Evolutionary conservation across 768 basidiomycete genomes (phyloP).

Genomic region (Cystoderma amianthinum): DNA sequence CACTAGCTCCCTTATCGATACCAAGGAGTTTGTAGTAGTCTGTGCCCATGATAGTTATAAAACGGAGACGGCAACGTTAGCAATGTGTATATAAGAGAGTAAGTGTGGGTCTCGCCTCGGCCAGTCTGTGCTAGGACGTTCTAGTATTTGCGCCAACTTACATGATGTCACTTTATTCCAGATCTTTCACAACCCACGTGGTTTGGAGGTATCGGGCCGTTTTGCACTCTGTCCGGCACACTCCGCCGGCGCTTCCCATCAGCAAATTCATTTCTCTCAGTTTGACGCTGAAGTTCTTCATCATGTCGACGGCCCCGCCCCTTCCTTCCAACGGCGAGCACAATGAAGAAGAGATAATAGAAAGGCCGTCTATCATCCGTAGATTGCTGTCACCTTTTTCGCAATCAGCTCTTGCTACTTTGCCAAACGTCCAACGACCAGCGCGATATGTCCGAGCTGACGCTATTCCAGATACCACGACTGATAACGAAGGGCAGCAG

Average conservation of each 20-base stretch:
- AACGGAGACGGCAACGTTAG: neutral
- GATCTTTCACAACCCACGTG: neutral
- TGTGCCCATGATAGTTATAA: conserved; percentile 57
- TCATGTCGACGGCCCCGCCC: neutral
- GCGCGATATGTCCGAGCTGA: conserved; percentile 62
- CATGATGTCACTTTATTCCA: conserved; percentile 8
- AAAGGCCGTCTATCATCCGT: conserved; percentile 32
- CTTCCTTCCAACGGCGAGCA: too few relatives aligned
- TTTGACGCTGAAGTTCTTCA: too few relatives aligned
- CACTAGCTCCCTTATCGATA: conserved; percentile 61
- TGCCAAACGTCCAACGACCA: conserved; percentile 37
- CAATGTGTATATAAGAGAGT: neutral
- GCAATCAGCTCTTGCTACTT: conserved; percentile 44
- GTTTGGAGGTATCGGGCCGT: too few relatives aligned
- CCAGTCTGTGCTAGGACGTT: conserved; percentile 18
- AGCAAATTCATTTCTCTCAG: too few relatives aligned
- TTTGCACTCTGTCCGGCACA: neutral
- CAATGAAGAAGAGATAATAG: neutral
- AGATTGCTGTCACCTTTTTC: conserved; percentile 61
- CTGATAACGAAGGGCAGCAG: conserved; percentile 41
- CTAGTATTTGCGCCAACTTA: conserved; percentile 23
- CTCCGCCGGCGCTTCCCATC: neutral
- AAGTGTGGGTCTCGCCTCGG: neutral
- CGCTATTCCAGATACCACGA: conserved; percentile 57
- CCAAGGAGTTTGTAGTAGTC: conserved; percentile 90